Evolutionary conservation across 257 asterid species (phyloP), one percentile per base, ranked within the genome.

Genomic region (Fraxinus excelsior): DNA sequence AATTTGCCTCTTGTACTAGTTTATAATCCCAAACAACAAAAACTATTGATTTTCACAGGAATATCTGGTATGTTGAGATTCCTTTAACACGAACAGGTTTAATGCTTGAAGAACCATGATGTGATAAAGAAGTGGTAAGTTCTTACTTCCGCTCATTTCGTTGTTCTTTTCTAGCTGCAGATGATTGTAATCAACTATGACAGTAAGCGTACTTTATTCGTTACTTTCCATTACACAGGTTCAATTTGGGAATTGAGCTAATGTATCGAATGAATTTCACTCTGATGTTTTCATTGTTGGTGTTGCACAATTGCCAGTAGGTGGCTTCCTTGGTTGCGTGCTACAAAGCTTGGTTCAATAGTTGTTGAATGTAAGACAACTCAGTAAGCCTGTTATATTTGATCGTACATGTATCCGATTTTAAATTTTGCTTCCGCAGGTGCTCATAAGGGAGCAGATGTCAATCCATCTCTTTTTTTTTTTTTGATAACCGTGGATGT

Each of bases 271-370:
- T 75, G 19, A 78, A 46, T 65, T 71, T 62, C 21, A 6, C 31
- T n/a, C 93, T 90, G 98, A 92, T 92, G 96, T 91, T 53, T 92
- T 96, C 83, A 84, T 95, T 80, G 96, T 95, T 70, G 98, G 99
- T 72, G 89, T 91, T 86, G 98, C 98, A 35, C 85, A 97, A 88
- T 92, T 97, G 4, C 98, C 97, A 21, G 77, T 92, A 75, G 99
- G 99, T 19, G 60, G 89, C 78, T 88, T 94, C 32, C 97, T 94
- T 78, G 97, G 98, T 75, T 94, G 72, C 86, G 94, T 56, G 96
- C 98, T 70, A 91, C 97, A 19, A 85, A 92, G 82, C 97, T 92
- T 68, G 98, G 98, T 77, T 91, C 99, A 60, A 78, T 91, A 78
- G 97, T 94, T 75, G 88, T 94, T 76, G 82, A 84, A 78, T 71